Conservation (phyloP, 1,284 basidiomycete species). For the Pyrrhoderma noxium region DNA sequence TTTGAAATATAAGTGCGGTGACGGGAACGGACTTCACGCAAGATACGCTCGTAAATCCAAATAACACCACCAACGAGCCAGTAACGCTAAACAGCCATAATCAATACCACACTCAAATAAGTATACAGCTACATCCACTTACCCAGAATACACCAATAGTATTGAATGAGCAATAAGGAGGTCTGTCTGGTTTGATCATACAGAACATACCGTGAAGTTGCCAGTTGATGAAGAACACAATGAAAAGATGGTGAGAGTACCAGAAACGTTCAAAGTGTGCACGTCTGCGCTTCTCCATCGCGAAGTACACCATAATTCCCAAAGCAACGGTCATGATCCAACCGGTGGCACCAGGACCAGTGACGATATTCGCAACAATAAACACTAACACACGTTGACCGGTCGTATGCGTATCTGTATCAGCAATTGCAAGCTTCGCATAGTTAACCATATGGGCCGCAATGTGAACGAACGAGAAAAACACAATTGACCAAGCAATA, state of each 20-base stretch:
- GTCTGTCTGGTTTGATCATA: constrained; percentile 84
- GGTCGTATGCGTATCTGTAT: constrained; percentile 43
- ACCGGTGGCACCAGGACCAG: constrained; percentile 84
- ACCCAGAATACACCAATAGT: constrained; percentile 92
- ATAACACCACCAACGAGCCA: constrained; percentile 84
- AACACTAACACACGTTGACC: constrained; percentile 58
- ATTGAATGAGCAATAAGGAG: constrained; percentile 77
- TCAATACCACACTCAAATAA: no score
- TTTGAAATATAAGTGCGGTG: constrained; percentile 87
- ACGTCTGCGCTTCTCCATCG: constrained; percentile 69
- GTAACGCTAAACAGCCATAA: constrained; percentile 56
- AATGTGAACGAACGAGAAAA: constrained; percentile 67
- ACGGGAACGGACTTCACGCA: constrained; percentile 81
- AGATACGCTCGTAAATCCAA: constrained; percentile 78
- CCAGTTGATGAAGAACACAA: constrained; percentile 86
- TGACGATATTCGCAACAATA: constrained; percentile 70
- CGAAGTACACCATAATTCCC: constrained; percentile 74
- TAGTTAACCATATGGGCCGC: constrained; percentile 79
- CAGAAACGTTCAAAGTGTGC: constrained; percentile 81
- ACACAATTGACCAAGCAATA: constrained; percentile 80
- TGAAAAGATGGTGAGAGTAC: constrained; percentile 85
- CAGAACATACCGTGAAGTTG: constrained; percentile 94
- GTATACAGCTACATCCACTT: constrained; percentile 24
- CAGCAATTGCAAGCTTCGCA: constrained; percentile 53
- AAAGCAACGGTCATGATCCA: constrained; percentile 82